A percentile compares a stretch with the other conserved stretches of the same genome.
Conservation (phyloP, 805 yeast genomes). For the Metschnikowia reukaufii region DNA sequence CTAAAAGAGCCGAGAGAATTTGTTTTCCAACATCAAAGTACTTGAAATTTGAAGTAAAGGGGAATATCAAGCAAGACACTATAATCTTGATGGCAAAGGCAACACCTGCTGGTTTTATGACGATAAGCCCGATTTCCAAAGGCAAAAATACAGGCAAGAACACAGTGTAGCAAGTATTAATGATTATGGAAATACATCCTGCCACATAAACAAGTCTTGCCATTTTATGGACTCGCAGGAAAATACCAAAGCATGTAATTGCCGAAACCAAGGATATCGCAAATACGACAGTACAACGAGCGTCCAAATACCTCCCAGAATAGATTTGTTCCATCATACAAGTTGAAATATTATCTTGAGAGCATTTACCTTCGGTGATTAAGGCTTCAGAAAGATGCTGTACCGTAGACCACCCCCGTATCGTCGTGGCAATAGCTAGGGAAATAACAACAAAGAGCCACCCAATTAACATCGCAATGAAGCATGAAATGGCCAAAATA, state of each 20-base stretch:
- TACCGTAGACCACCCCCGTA: constrained; percentile 28
- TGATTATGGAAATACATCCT: constrained; percentile 24
- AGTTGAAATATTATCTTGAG: constrained; percentile 16
- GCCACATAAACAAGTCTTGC: constrained; percentile 22
- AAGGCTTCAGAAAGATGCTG: constrained; percentile 19
- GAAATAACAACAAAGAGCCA: constrained; percentile 28
- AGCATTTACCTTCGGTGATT: constrained; percentile 29
- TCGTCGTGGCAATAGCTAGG: constrained; percentile 24
- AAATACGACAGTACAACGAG: constrained; percentile 25
- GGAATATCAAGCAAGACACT: constrained; percentile 25
- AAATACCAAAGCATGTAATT: constrained; percentile 25
- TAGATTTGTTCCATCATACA: constrained; percentile 25
- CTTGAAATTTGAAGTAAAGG: constrained; percentile 27
- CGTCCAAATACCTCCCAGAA: constrained; percentile 28
- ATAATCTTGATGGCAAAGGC: constrained; percentile 24
- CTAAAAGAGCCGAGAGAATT: constrained; percentile 17
- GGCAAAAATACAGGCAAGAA: constrained; percentile 31
- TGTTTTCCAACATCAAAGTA: constrained; percentile 22
- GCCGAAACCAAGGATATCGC: constrained; percentile 26
- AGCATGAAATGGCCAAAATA: constrained; percentile 18
- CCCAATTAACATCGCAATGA: constrained; percentile 19
- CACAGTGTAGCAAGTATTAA: constrained; percentile 26
- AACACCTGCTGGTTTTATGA: constrained; percentile 28
- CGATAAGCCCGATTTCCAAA: constrained; percentile 16
- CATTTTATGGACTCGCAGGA: constrained; percentile 21